Base-by-base conservation (phyloP, 192 early-diverging fungal genomes). In the Glomus cerebriforme region DNA sequence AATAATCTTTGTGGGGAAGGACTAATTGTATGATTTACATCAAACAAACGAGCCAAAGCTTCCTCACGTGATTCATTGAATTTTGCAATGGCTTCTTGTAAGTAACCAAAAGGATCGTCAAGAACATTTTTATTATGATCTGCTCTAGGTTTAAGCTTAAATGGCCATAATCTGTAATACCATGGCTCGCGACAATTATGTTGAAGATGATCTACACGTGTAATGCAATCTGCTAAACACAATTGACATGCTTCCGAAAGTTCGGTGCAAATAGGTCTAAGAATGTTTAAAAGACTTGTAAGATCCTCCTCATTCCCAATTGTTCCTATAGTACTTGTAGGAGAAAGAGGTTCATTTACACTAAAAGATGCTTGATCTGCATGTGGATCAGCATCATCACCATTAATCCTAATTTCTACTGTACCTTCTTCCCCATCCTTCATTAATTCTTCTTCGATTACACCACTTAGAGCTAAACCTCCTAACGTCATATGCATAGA, bases 381-480 rank as follows among this genome's bases (percentile, higher is more conserved):
- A 66, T 27, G 27, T 4, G 10, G 31, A 19, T 66, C 64, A 66
- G 15, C 12, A 31, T 73, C 27, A 47, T 54, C 13, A 66, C 26
- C 43, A 17, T 73, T n/a, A 6, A 73, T 59, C 27, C 26, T 58
- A 26, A 73, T 59, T 49, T 73, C 71, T 22, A 59, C 27, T 32
- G 49, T 59, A 4, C 49, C 49, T n/a, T 73, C 49, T 47, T 27
- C 26, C 3, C 49, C 43, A 73, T 73, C 71, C 7, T n/a, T 58
- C 29, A 73, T 59, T 27, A 73, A 32, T 58, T 73, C 45, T 73
- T 73, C 71, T 73, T 73, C 71, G 29, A 73, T 73, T 22, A 73
- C 49, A 7, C 71, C 71, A 73, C 71, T 73, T 73, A 73, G 34
- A 19, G 71, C 71, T 22, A 73, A 59, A 29, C 71, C 71, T 27